These are phyloP conservation scores for Chlorella sp. DNA, from an alignment of 139 green algal genomes.

Conservation along the genomic window DNA sequence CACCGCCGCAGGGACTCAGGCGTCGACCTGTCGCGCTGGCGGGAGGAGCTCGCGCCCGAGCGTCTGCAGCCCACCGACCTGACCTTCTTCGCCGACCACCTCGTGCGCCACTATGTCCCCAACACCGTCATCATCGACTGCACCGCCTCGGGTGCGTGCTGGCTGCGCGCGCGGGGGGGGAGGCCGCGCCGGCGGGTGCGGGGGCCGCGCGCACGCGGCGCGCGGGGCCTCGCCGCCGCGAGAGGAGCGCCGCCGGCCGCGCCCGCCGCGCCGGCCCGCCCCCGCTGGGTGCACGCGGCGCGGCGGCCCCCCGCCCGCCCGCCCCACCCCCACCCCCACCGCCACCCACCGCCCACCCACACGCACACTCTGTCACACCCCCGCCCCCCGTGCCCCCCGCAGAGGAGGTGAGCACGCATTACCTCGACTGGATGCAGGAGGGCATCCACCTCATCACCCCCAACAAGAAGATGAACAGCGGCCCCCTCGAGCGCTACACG, in stretches of 20 bases:
- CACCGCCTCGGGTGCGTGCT: conserved; percentile 68
- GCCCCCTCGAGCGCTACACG: conserved; percentile 85
- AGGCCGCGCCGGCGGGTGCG: too few relatives aligned
- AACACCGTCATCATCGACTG: conserved; percentile 96
- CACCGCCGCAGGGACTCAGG: conserved; percentile 53
- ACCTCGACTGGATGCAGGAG: conserved; percentile 87
- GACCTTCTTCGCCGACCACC: conserved; percentile 63
- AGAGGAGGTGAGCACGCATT: conserved; percentile 64
- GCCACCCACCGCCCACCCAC: not conserved
- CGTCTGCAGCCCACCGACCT: conserved; percentile 52
- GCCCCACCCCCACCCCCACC: not conserved
- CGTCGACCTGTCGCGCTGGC: conserved; percentile 85
- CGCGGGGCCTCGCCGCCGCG: too few relatives aligned
- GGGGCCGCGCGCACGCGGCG: too few relatives aligned
- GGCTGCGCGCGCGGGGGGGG: not conserved
- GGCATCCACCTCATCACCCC: conserved; percentile 93
- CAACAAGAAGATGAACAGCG: conserved; percentile 97
- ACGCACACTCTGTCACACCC: not conserved
- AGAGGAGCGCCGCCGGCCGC: too few relatives aligned
- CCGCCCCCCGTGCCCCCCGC: not conserved
- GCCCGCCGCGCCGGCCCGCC: too few relatives aligned
- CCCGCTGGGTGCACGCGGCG: not conserved
- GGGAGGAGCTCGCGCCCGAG: conserved; percentile 54
- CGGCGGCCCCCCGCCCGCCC: not conserved
- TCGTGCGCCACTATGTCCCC: conserved; percentile 80